Conservation (phyloP, 257 asterid genomes). For the Osmanthus fragrans region DNA sequence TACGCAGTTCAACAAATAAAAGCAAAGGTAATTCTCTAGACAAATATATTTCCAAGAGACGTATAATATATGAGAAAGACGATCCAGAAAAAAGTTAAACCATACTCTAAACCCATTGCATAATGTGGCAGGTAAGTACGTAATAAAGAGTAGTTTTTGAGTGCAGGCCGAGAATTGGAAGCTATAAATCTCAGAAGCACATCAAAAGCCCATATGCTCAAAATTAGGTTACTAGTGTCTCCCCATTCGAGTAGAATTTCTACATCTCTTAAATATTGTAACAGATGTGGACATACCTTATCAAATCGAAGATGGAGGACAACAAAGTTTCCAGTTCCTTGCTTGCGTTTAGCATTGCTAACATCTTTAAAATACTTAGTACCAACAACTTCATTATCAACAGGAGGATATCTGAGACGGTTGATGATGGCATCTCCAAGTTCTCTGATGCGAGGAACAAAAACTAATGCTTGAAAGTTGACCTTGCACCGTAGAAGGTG, state of each 20-base stretch:
- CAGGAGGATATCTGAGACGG: conserved; percentile 64
- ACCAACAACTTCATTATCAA: conserved; percentile 32
- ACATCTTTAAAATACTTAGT: conserved; percentile 46
- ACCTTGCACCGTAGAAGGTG: conserved; percentile 98
- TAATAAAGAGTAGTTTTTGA: not conserved
- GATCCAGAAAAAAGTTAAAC: not conserved
- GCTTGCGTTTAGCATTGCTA: conserved; percentile 35
- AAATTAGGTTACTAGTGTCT: too few species aligned
- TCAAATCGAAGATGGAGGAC: conserved; percentile 97
- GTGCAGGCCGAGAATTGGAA: not conserved
- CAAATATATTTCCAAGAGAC: not conserved
- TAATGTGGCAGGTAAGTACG: not conserved
- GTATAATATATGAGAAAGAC: not conserved
- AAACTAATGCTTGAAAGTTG: conserved; percentile 82
- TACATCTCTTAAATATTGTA: too few species aligned
- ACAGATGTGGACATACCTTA: conserved; percentile 50
- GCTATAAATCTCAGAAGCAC: too few species aligned
- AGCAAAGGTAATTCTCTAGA: not conserved
- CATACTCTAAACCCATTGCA: not conserved
- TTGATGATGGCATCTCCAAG: conserved; percentile 84
- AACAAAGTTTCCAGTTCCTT: conserved; percentile 68
- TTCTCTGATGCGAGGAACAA: conserved; percentile 83
- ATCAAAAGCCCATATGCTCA: too few species aligned
- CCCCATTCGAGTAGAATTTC: too few species aligned
- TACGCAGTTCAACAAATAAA: too few species aligned